Evolutionary conservation across 2,329 filamentous ascomycete genomes (phyloP).

Genomic region (Aspergillus hortae): DNA sequence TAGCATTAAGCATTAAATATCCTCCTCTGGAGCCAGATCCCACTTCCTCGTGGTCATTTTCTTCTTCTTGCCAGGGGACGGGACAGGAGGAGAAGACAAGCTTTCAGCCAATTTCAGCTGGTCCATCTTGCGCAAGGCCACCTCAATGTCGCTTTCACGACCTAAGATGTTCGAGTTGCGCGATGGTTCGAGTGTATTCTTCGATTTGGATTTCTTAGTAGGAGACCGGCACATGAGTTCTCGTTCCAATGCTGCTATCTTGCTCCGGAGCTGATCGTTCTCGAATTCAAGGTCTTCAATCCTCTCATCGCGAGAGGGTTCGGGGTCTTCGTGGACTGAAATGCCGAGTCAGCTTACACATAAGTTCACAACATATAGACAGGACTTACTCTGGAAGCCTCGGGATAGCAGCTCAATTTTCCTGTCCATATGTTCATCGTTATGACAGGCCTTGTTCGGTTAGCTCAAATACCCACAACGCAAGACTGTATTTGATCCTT

Average conservation of each 20-base stretch:
- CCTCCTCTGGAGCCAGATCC: constrained; percentile 44
- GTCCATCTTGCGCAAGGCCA: constrained; percentile 37
- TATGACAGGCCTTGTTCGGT: constrained; percentile 55
- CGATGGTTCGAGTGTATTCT: constrained; percentile 24
- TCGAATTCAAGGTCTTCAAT: constrained; percentile 66
- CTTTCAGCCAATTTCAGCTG: constrained; percentile 36
- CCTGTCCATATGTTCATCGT: constrained; percentile 80
- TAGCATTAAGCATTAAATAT: constrained; percentile 19
- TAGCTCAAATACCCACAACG: constrained; percentile 3
- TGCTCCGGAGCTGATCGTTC: constrained; percentile 65
- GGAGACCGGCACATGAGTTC: constrained; percentile 64
- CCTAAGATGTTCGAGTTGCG: constrained; percentile 28
- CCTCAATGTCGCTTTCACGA: constrained; percentile 40
- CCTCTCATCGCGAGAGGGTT: constrained; percentile 52
- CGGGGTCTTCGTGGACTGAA: constrained; percentile 47
- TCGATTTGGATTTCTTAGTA: constrained; percentile 48
- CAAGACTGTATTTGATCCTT: constrained; percentile 2
- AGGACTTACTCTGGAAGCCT: constrained; percentile 45
- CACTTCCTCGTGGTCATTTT: constrained; percentile 47
- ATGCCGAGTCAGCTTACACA: constrained; percentile 13
- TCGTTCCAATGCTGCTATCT: constrained; percentile 62
- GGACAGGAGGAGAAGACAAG: constrained; percentile 26
- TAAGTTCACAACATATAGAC: background rate
- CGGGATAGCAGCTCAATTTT: constrained; percentile 74
- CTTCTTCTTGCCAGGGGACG: constrained; percentile 37